Percentiles rank a stretch among this genome's conserved stretches.
phyloP scores from a whole-genome alignment of 2,329 filamentous ascomycete genomes.

The Pseudogymnoascus sp. region DNA sequence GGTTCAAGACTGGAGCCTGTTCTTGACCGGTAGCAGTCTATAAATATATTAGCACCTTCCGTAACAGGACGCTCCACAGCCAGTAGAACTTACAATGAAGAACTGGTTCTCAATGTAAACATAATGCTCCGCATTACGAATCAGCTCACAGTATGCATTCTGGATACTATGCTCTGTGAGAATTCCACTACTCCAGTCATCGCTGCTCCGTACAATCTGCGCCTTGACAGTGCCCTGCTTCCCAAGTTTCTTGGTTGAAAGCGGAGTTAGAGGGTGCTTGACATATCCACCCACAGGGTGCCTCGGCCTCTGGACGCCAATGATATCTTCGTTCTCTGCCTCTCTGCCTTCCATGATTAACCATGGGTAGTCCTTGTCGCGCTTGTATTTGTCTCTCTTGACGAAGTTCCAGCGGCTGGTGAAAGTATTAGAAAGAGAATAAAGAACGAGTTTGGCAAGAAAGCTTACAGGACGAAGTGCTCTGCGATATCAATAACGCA shows the following conservation, averaged over 20 bases:
- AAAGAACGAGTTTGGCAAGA: not conserved
- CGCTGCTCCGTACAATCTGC: slow-evolving; percentile 81
- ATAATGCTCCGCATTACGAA: slow-evolving; percentile 78
- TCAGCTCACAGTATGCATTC: slow-evolving; percentile 77
- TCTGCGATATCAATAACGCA: slow-evolving; percentile 91
- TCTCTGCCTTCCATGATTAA: slow-evolving; percentile 67
- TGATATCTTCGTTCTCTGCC: slow-evolving; percentile 71
- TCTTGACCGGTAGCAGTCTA: slow-evolving; percentile 77
- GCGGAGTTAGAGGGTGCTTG: slow-evolving; percentile 64
- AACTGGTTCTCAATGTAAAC: slow-evolving; percentile 99
- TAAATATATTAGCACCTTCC: slow-evolving; percentile 33
- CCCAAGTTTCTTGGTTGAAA: slow-evolving; percentile 54
- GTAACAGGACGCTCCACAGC: not conserved
- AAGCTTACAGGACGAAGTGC: slow-evolving; percentile 63
- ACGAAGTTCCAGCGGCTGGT: slow-evolving; percentile 77
- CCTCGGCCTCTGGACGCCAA: slow-evolving; percentile 80
- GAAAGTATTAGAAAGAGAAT: not conserved
- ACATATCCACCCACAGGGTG: slow-evolving; percentile 84
- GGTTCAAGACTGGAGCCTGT: slow-evolving; percentile 78
- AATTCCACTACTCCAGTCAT: slow-evolving; percentile 91
- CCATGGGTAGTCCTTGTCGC: slow-evolving; percentile 77
- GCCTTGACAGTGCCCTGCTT: slow-evolving; percentile 67
- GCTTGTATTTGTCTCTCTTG: slow-evolving; percentile 97
- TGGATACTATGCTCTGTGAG: slow-evolving; percentile 77
- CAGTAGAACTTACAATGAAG: slow-evolving; percentile 52